Base-by-base conservation (phyloP, 1,139 yeast genomes). In the Pichia sp. region DNA sequence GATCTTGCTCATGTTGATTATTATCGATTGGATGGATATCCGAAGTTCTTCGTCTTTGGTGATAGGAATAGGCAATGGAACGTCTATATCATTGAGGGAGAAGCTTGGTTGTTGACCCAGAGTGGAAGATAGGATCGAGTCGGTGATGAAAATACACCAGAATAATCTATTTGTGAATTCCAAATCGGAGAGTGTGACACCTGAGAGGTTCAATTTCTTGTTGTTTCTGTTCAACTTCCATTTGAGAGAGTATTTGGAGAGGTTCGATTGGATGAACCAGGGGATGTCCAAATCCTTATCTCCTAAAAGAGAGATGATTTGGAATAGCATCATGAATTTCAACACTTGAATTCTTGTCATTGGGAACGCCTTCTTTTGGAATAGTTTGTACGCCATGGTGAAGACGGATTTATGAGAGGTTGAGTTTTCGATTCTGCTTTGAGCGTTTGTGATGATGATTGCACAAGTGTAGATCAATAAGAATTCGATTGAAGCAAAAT, bases 61-160 rank as follows among this genome's bases (percentile, higher is more conserved):
- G 22, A 71, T 51, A 3, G 72, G 58, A 24, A 58, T 67, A 1
- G 81, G 79, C 11, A 67, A 52, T 0, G 76, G 75, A 1, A 72
- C 68, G 46, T 70, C 70, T 32, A 76, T 70, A 52, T 76, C 77
- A 45, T 70, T 73, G 45, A 75, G 78, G 34, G 68, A 69, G 17
- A 77, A 67, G 1, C 73, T 69, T 17, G 73, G 67, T 3, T 74
- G 72, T 45, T 77, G 62, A 1, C 78, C 77, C 14, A 74, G 56
- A 4, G 77, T 67, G 1, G 71, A 63, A 1, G 77, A 69, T 17
- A 76, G 67, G 17, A 72, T 57, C 38, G 77, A 57, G 53, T 77
- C 82, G 61, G 71, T 72, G 45, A 70, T 71, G 52, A 72, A 76
- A 11, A 75, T 73, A 41, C 76, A 70, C 81, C 81, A 77, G 52